Evolutionary conservation across 108 stramenopile species (phyloP), one percentile per base, ranked within the genome.

Genomic region (Skeletonema costatum): DNA sequence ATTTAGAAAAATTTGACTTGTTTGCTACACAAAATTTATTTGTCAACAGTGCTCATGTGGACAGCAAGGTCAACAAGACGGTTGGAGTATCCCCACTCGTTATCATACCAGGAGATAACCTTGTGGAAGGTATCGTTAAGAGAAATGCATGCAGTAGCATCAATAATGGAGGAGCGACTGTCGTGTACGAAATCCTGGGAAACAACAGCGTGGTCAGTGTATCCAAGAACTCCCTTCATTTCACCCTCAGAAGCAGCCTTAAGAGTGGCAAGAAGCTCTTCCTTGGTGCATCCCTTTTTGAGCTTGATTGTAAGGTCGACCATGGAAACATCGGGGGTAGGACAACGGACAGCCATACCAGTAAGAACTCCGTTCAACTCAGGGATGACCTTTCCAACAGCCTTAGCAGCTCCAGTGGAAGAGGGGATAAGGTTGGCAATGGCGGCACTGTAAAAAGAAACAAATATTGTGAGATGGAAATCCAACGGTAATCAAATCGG

Each of bases 81-180:
- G 93, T 94, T 93, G 72, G 95, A 97, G 92, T 98, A 99, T 66
- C 98, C 97, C 83, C 86, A 94, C 78, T 98, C 97, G 78, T 88
- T 91, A 74, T 98, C 98, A 75, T 98, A 99, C 97, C 97, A 99
- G 13, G 95, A 87, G 71, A 98, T 96, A 73, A 99, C 88, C 97
- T 99, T 99, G 93, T 97, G 91, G 89, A 99, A 99, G 84, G 91
- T 91, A 69, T 93, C 88, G 68, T 89, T 98, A 42, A 99, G 91
- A 51, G 88, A 80, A 72, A 99, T 98, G 75, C 97, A 91, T 33
- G 98, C 98, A 13, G 59, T 74, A 46, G 88, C 94, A 78, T 99
- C 98, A 64, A 99, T 87, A 70, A 98, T 93, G 68, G 90, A 94
- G 51, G 89, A 89, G 70, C 86, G 86, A 46, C 73, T 70, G 80